Base-by-base conservation (phyloP, 805 yeast genomes). In the Scheffersomyces amazonensis region DNA sequence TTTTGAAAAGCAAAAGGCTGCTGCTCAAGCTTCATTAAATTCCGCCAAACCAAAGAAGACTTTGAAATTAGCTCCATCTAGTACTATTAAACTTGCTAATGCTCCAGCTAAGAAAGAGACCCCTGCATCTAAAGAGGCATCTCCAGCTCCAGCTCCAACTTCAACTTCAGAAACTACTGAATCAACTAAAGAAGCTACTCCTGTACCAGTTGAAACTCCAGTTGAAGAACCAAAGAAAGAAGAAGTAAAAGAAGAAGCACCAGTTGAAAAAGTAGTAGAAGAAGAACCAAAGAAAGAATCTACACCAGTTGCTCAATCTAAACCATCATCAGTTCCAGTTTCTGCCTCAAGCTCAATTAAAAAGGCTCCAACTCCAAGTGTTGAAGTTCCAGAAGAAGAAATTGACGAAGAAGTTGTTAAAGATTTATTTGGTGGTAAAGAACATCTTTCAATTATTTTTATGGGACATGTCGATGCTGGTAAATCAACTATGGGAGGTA, bases 391-490 rank as follows among this genome's bases (percentile, higher is more conserved):
- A 62, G 95, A 85, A 58, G 91, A 85, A 27, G 79, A 76, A 54
- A 74, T 90, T 40, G 96, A 91, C 60, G 86, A 86, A 56, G 93
- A 83, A 52, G 78, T 90, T 47, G 88, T 93, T 47, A 82, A 78
- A 41, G 99, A 95, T 55, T 69, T 93, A 86, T 93, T 87, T 58
- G 97, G 96, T 48, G 96, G 96, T 56, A 93, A 93, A 66, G 99
- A 91, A 62, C 99, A 93, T 69, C 78, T 93, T 61, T 90, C 97
- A 15, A 84, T 93, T 52, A 88, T 93, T 52, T 93, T 93, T 69
- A 93, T 93, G 98, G 99, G 99, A 53, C 99, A 93, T 61, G 99
- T 93, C 50, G 99, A 93, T 76, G 99, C 99, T 24, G 99, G 99
- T 62, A 93, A 93, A 68, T 88, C 96, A 36, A 93, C 99, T 43